Evolutionary conservation across 176 grass and related monocot species (phyloP).

Genomic region (Guadua angustifolia): DNA sequence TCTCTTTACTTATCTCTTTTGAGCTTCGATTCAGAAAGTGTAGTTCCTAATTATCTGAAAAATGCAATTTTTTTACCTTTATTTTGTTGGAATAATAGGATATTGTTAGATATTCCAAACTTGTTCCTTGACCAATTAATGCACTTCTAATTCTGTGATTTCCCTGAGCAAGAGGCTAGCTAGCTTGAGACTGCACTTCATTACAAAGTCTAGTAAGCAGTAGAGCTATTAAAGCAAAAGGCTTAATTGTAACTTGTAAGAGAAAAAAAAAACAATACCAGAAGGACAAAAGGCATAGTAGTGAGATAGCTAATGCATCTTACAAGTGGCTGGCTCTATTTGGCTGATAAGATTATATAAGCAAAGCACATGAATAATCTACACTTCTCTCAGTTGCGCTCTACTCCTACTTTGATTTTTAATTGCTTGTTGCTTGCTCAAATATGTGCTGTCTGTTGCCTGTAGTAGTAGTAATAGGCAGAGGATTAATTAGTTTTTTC

Average conservation of each 20-base stretch:
- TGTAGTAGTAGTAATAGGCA: too few relatives aligned
- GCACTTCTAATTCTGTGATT: neutral
- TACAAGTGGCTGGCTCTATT: neutral
- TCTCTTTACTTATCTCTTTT: neutral
- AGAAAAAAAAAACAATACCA: neutral
- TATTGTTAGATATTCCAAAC: conserved; percentile 20
- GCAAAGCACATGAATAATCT: neutral
- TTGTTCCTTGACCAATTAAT: neutral
- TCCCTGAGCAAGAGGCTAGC: neutral
- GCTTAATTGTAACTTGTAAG: neutral
- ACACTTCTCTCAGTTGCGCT: neutral
- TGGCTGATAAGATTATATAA: neutral
- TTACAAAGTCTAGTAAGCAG: neutral
- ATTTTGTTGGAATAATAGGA: neutral
- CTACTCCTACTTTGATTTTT: neutral
- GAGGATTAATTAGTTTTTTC: neutral
- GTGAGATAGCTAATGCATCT: too few relatives aligned
- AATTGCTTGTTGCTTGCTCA: neutral
- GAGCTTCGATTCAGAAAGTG: neutral
- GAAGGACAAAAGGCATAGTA: neutral
- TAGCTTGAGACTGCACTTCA: neutral
- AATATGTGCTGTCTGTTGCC: neutral
- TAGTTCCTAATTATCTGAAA: neutral
- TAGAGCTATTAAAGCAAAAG: neutral
- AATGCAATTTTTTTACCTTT: neutral